These are phyloP conservation scores for Phtheirospermum japonicum DNA, from an alignment of 257 asterid species.

Conservation along the genomic window DNA sequence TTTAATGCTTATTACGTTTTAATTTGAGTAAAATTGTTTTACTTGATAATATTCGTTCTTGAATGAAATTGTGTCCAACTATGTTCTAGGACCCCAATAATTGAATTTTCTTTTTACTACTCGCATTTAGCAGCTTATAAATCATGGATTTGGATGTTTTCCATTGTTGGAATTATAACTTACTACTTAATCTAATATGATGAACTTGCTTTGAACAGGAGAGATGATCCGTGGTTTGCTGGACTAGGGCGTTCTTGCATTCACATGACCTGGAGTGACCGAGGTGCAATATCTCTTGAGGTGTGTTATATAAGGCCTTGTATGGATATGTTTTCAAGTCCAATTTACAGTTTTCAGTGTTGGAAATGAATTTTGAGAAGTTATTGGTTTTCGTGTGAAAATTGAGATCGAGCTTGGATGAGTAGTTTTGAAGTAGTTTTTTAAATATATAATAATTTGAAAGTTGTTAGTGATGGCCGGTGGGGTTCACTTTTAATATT, in stretches of 20 bases:
- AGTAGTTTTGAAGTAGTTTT: no score
- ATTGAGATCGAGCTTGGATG: no score
- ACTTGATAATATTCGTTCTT: no score
- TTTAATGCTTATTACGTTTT: not conserved
- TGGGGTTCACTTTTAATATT: no score
- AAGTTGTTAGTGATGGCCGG: no score
- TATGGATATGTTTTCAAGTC: no score
- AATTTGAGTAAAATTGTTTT: not conserved
- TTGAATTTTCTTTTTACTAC: not conserved
- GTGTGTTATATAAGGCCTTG: slow-evolving; percentile 31
- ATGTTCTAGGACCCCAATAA: not conserved
- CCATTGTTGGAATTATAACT: not conserved
- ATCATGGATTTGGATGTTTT: not conserved
- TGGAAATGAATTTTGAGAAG: not conserved
- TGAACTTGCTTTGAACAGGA: slow-evolving; percentile 40
- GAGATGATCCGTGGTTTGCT: slow-evolving; percentile 91
- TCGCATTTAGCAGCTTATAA: slow-evolving; percentile 8
- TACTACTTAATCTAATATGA: not conserved
- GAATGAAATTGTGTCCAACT: not conserved
- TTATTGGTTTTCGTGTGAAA: not conserved
- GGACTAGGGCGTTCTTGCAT: slow-evolving; percentile 79
- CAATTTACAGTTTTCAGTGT: not conserved
- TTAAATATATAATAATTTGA: no score
- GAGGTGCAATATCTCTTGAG: slow-evolving; percentile 97
- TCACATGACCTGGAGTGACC: slow-evolving; percentile 91